Conservation (phyloP, 2,329 filamentous ascomycete species). For the Ambrosiella cleistominuta region DNA sequence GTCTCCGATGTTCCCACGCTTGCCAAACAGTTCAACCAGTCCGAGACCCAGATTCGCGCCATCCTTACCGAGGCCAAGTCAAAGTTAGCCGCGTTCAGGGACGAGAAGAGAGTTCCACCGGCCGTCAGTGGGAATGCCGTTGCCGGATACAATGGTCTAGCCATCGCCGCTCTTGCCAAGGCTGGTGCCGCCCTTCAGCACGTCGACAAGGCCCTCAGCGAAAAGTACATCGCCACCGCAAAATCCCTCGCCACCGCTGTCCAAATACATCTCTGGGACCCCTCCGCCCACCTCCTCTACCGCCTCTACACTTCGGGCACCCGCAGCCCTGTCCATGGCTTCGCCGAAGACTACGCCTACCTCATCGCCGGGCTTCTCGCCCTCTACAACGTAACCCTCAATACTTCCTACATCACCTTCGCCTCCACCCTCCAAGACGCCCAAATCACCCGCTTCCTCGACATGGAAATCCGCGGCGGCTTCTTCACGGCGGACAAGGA, state of each 20-base stretch:
- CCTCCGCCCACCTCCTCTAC: slow-evolving; percentile 42
- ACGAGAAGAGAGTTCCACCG: slow-evolving; percentile 58
- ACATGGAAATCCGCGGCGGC: slow-evolving; percentile 31
- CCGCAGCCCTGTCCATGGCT: slow-evolving; percentile 37
- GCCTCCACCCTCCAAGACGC: slow-evolving; percentile 56
- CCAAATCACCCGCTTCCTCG: slow-evolving; percentile 54
- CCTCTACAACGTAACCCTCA: slow-evolving; percentile 66
- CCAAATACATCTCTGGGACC: slow-evolving; percentile 53
- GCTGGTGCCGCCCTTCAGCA: slow-evolving; percentile 49
- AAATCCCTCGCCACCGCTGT: slow-evolving; percentile 56
- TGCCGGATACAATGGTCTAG: slow-evolving; percentile 74
- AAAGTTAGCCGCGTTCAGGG: slow-evolving; percentile 53
- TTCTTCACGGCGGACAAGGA: slow-evolving; percentile 55
- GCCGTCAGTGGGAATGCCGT: slow-evolving; percentile 78
- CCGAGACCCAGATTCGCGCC: slow-evolving; percentile 47
- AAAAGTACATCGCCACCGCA: slow-evolving; percentile 47
- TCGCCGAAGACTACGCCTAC: slow-evolving; percentile 92
- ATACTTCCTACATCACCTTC: slow-evolving; percentile 59
- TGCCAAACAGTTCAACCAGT: slow-evolving; percentile 55
- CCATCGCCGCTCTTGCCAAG: slow-evolving; percentile 65
- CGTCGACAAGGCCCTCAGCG: slow-evolving; percentile 38
- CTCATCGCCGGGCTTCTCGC: slow-evolving; percentile 67
- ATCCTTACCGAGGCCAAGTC: slow-evolving; percentile 49
- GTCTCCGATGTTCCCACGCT: slow-evolving; percentile 50
- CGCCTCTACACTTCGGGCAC: slow-evolving; percentile 55